phyloP scores from a whole-genome alignment of 306 rosid species.

The Boehmeria nivea region DNA sequence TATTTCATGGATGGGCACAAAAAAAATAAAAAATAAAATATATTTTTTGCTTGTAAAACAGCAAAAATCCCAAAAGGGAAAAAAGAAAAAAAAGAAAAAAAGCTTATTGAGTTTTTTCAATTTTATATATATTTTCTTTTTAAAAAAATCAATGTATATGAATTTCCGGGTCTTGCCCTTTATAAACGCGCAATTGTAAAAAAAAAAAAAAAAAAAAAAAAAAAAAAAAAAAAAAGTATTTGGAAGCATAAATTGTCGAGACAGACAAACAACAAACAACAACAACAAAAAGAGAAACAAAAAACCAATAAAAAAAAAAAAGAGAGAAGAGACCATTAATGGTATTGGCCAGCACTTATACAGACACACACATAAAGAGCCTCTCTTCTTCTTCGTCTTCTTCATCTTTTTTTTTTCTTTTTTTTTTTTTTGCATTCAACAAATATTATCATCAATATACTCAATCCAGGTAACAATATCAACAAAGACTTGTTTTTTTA shows the following conservation, averaged over 20 bases:
- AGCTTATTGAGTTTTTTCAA: too few species aligned
- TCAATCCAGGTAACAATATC: not conserved
- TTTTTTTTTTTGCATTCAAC: not conserved
- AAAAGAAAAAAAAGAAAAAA: not conserved
- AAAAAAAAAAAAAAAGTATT: too few species aligned
- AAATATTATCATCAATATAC: not conserved
- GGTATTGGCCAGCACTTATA: slow-evolving; percentile 2
- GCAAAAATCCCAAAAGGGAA: not conserved
- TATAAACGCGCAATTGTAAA: too few species aligned
- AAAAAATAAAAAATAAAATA: not conserved
- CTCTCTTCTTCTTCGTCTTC: too few species aligned
- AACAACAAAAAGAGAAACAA: too few species aligned
- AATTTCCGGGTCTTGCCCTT: too few species aligned
- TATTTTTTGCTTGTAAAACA: not conserved
- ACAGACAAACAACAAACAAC: slow-evolving; percentile 2
- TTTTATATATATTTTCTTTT: not conserved
- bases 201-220: too few species aligned
- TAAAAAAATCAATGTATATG: too few species aligned
- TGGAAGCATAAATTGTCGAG: not conserved
- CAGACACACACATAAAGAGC: not conserved
- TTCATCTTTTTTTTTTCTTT: not conserved
- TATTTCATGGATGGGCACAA: not conserved
- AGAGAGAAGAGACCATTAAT: slow-evolving; percentile 1
- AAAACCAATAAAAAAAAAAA: too few species aligned
- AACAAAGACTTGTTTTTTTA: too few species aligned